Evolutionary conservation across 2,329 filamentous ascomycete species (phyloP).

Genomic region (Rugonectria rugulosa): DNA sequence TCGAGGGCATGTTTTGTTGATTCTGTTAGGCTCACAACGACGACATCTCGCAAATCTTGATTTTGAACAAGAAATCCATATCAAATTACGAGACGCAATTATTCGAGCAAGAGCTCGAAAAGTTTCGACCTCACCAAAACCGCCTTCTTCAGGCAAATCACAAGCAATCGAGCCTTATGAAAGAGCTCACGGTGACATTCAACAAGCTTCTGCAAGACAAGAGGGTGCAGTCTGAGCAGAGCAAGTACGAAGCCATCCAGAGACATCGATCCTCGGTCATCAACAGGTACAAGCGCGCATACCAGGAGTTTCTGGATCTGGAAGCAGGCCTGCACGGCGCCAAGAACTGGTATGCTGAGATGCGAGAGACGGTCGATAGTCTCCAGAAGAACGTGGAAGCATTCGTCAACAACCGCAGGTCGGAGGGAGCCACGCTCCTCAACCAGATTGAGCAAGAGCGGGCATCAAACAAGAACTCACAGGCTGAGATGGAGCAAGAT

Average conservation of each 20-base stretch:
- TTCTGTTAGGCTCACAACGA: slow-evolving; percentile 82
- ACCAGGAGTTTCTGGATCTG: slow-evolving; percentile 91
- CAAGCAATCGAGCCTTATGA: slow-evolving; percentile 93
- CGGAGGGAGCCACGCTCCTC: slow-evolving; percentile 89
- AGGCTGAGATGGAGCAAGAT: slow-evolving; percentile 86
- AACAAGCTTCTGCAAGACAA: slow-evolving; percentile 92
- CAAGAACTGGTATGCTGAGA: slow-evolving; percentile 93
- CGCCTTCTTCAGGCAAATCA: slow-evolving; percentile 92
- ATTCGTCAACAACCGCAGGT: slow-evolving; percentile 92
- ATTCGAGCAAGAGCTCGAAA: slow-evolving; percentile 96
- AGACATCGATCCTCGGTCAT: slow-evolving; percentile 82
- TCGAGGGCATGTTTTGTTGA: slow-evolving; percentile 18
- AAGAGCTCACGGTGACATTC: slow-evolving; percentile 89
- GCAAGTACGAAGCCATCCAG: slow-evolving; percentile 90
- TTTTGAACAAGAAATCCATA: slow-evolving; percentile 97
- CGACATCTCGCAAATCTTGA: slow-evolving; percentile 96
- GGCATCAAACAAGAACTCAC: slow-evolving; percentile 63
- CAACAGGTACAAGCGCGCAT: slow-evolving; percentile 87
- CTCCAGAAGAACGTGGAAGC: slow-evolving; percentile 95
- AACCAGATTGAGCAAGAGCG: slow-evolving; percentile 86
- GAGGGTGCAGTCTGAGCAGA: slow-evolving; percentile 90
- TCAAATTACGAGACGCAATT: slow-evolving; percentile 90
- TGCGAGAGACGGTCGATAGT: slow-evolving; percentile 93
- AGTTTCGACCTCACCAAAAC: slow-evolving; percentile 92
- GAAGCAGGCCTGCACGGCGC: slow-evolving; percentile 86